A percentile compares a stretch with the other conserved stretches of the same genome.
Conservation (phyloP, 1,284 basidiomycete species). For the Ustilago vetiveriae region DNA sequence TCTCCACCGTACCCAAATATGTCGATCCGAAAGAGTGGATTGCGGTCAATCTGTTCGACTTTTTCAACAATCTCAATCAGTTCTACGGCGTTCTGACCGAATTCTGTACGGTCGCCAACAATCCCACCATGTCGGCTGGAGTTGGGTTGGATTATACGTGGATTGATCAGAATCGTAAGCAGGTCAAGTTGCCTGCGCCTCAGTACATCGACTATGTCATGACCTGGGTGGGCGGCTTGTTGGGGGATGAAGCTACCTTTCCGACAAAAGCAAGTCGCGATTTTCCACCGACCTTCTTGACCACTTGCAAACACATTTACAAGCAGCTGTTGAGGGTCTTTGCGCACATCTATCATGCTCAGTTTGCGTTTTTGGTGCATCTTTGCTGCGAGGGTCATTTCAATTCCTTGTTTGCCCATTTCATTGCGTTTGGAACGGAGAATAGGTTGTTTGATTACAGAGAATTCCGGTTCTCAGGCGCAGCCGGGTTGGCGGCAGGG, state of each 20-base stretch:
- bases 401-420: constrained; percentile 97
- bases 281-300: constrained; percentile 87
- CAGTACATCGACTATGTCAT: constrained; percentile 99
- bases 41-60: constrained; percentile 78
- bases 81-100: constrained; percentile 96
- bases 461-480: constrained; percentile 75
- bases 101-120: constrained; percentile 88
- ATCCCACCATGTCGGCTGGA: constrained; percentile 93
- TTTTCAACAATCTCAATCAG: constrained; percentile 92
- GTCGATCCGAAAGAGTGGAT: constrained; percentile 81
- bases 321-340: constrained; percentile 95
- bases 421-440: constrained; percentile 82
- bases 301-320: constrained; percentile 94
- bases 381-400: constrained; percentile 95
- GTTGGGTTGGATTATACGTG: constrained; percentile 93
- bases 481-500: too few relatives aligned
- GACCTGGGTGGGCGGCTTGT: constrained; percentile 94
- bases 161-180: constrained; percentile 86
- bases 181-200: constrained; percentile 90
- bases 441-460: constrained; percentile 80
- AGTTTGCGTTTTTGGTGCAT: constrained; percentile 89
- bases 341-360: constrained; percentile 96
- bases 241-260: constrained; percentile 91
- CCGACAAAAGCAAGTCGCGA: constrained; percentile 95
- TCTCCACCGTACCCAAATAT: constrained; percentile 93